Evolutionary conservation across 352 stramenopile species (phyloP), one percentile per base, ranked within the genome.

Genomic region (Pythium dissimile): DNA sequence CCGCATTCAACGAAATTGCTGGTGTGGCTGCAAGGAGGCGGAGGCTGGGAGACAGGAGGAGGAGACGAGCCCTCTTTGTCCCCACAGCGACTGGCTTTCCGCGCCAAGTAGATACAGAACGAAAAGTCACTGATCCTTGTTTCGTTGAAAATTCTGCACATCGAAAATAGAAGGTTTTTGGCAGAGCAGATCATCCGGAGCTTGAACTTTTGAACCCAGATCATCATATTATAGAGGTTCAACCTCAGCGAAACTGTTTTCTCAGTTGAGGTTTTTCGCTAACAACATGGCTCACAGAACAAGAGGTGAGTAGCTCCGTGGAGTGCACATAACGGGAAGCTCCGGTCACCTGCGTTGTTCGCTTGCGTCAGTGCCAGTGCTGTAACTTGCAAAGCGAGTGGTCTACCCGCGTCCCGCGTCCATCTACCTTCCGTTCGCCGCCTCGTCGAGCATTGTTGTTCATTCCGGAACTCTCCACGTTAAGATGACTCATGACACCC

Each of bases 111-210:
- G 34, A 16, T 41, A 41, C 49, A 21, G 23, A n/a, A n/a, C n/a
- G n/a, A n/a, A n/a, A n/a, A n/a, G n/a, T n/a, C n/a, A n/a, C n/a
- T n/a, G n/a, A n/a, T n/a, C n/a, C 49, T 24, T 27, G 28, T 55
- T 66, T 60, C 50, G 56, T 66, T 44, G 50, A 66, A 66, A 60
- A 47, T 66, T 66, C 59, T 26, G 34, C 6, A 3, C 5, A 61
- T 65, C 12, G 2, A 16, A 24, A 37, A 59, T 65, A 18, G 24
- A 28, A 65, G 57, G 57, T 59, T 37, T 16, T 38, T n/a, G 9
- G 18, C 10, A 11, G 2, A 12, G 20, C n/a, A 41, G 26, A 13
- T 31, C 6, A 9, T n/a, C 1, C 10, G 27, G 1, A 37, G 15
- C 6, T 37, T 6, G 23, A 30, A 24, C n/a, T 21, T 38, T 38